Base-by-base conservation (phyloP, 75 land plant species). In the Gnetum montanum region DNA sequence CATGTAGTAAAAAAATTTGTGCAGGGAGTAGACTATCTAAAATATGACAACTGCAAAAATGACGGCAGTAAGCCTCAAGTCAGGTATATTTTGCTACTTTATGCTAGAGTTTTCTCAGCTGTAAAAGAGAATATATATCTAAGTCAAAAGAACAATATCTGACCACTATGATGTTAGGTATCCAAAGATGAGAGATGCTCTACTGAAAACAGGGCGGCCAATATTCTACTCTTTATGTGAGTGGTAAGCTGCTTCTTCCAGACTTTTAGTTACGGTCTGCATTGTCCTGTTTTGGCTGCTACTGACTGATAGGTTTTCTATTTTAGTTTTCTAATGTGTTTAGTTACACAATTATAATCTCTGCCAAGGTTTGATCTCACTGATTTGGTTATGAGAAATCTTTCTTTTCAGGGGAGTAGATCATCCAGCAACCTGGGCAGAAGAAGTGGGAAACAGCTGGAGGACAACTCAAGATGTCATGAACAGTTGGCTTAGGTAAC, bases 141-240 rank as follows among this genome's bases (percentile, higher is more conserved):
- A n/a, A n/a, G n/a, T n/a, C n/a, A n/a, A n/a, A n/a, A n/a, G n/a
- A n/a, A n/a, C n/a, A n/a, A n/a, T n/a, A n/a, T n/a, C n/a, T n/a
- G n/a, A n/a, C n/a, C n/a, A n/a, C n/a, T n/a, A n/a, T n/a, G n/a
- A n/a, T n/a, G n/a, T 26, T 53, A 88, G 97, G 50, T 92, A 88
- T 47, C 86, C 76, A 27, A 60, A 57, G 25, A 92, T 92, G 97
- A 62, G 72, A 7, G 65, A 76, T 59, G 95, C 97, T 15, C 54
- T 92, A 20, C 30, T 81, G 48, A 75, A 70, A 6, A 63, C 84
- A 31, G 85, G 85, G 12, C 71, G 86, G 10, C 61, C 81, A 24
- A 88, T 92, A 18, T 88, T 88, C 51, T 84, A 67, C 64, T 92
- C 97, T 30, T 31, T 92, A 16, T 92, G 97, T 73, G 97, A 92